Evolutionary conservation across 2,329 filamentous ascomycete genomes (phyloP).

Genomic region (Trichoderma sp.): DNA sequence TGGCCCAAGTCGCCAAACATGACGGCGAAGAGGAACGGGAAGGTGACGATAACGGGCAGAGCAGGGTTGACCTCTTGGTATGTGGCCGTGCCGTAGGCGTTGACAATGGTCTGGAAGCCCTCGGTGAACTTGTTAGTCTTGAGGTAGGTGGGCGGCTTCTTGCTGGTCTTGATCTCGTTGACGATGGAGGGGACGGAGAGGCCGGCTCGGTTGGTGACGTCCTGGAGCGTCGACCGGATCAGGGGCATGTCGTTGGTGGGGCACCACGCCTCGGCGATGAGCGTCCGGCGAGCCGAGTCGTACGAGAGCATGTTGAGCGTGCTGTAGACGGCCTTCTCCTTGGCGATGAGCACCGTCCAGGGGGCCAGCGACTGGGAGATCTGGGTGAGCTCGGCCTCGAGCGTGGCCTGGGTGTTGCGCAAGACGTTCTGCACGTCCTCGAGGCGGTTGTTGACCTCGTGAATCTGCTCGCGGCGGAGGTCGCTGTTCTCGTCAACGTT

Average conservation of each 20-base stretch:
- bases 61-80: slow-evolving; percentile 98
- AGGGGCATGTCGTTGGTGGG: slow-evolving; percentile 86
- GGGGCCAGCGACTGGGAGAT: slow-evolving; percentile 90
- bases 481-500: slow-evolving; percentile 97
- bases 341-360: slow-evolving; percentile 97
- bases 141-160: slow-evolving; percentile 94
- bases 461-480: slow-evolving; percentile 90
- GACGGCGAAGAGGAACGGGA: slow-evolving; percentile 99
- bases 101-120: slow-evolving; percentile 98
- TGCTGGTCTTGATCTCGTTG: slow-evolving; percentile 95
- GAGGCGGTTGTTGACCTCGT: slow-evolving; percentile 93
- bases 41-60: slow-evolving; percentile 92
- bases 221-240: slow-evolving; percentile 91
- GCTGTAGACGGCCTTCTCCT: slow-evolving; percentile 97
- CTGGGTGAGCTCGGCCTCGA: slow-evolving; percentile 89
- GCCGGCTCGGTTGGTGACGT: slow-evolving; percentile 94
- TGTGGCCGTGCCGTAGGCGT: slow-evolving; percentile 96
- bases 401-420: slow-evolving; percentile 89
- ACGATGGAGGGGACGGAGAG: slow-evolving; percentile 98
- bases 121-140: slow-evolving; percentile 99
- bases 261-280: slow-evolving; percentile 97
- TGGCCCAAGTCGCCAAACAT: slow-evolving; percentile 99
- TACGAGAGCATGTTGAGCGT: slow-evolving; percentile 96
- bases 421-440: slow-evolving; percentile 90
- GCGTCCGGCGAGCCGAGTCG: slow-evolving; percentile 89